Base-by-base conservation (phyloP, 192 early-diverging fungal species). In the Backusella tuberculispora region DNA sequence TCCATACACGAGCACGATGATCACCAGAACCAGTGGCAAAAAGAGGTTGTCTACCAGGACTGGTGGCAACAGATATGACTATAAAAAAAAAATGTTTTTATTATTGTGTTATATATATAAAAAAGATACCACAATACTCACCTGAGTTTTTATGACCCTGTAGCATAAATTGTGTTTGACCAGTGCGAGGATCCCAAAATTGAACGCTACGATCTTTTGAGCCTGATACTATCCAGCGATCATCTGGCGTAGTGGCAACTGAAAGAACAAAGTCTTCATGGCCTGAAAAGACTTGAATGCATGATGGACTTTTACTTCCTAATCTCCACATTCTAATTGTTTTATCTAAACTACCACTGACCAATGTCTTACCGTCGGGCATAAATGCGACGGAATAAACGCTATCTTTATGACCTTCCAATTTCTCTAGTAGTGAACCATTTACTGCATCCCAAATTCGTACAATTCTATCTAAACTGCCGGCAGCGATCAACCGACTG, bases 11-110 rank as follows among this genome's bases (percentile, higher is more conserved):
- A 14, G 95, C 96, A 71, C 91, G 87, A 72, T 88, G 92, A 87
- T 99, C 98, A 53, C 98, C 98, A 41, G 94, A 95, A 10, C 96
- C 98, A n/a, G 97, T 99, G 12, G 98, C 98, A 88, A 99, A 97
- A 42, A 95, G 81, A 19, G 83, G 80, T 29, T 91, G 90, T 38
- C 95, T 91, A 0, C 81, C 85, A 5, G 93, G 92, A 72, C 91
- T 93, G 74, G 96, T 80, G 6, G 95, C 95, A 26, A 99, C 93
- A 29, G 92, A 93, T 66, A 99, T 98, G 40, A 99, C 98, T 95
- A 65, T 34, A 71, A 43, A 47, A 74, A 73, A 76, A 17, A 19
- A 71, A 43, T 26, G n/a, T 12, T 24, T 4, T n/a, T 24, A 60
- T 4, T 26, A 60, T 26, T 19, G 19, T 8, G 6, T 53, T 53